Evolutionary conservation across 1,284 basidiomycete species (phyloP).

Genomic region (Apiotrichum domesticum): DNA sequence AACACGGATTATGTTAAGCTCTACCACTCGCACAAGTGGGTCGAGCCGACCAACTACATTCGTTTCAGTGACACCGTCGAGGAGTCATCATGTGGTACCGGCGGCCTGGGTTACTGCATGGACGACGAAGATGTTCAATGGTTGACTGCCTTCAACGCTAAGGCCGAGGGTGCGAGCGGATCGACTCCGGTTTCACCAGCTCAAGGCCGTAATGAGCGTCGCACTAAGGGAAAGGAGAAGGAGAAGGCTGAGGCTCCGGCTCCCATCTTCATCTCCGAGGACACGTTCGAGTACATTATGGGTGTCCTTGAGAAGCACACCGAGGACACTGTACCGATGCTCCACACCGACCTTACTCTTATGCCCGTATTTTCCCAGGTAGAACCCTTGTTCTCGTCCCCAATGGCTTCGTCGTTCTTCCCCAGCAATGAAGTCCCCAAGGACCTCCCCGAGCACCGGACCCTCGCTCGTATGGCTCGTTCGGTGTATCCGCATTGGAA

Average conservation of each 20-base stretch:
- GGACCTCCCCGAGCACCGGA: slow-evolving; percentile 56
- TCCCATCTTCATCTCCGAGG: slow-evolving; percentile 64
- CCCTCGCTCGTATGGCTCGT: slow-evolving; percentile 60
- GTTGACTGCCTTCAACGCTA: slow-evolving; percentile 85
- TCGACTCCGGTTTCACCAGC: slow-evolving; percentile 24
- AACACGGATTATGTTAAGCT: slow-evolving; percentile 58
- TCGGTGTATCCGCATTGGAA: slow-evolving; percentile 76
- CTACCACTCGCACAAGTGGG: slow-evolving; percentile 65
- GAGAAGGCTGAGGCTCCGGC: slow-evolving; percentile 42
- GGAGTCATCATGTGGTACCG: slow-evolving; percentile 52
- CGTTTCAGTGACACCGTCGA: slow-evolving; percentile 84
- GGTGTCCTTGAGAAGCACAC: slow-evolving; percentile 87
- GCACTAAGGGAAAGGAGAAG: slow-evolving; percentile 45
- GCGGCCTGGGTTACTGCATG: slow-evolving; percentile 67
- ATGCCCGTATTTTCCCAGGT: slow-evolving; percentile 72
- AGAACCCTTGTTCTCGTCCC: slow-evolving; percentile 61
- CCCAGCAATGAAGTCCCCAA: slow-evolving; percentile 58
- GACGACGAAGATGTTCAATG: slow-evolving; percentile 95
- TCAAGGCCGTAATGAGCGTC: slow-evolving; percentile 45
- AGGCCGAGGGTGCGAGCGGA: slow-evolving; percentile 61
- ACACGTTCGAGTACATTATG: slow-evolving; percentile 93
- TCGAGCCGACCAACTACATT: slow-evolving; percentile 72
- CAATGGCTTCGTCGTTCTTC: slow-evolving; percentile 57
- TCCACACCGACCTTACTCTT: slow-evolving; percentile 64
- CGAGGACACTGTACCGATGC: slow-evolving; percentile 79